These are phyloP conservation scores for Paecilomyces fulvus DNA, from an alignment of 2,329 filamentous ascomycete species.

Conservation along the genomic window DNA sequence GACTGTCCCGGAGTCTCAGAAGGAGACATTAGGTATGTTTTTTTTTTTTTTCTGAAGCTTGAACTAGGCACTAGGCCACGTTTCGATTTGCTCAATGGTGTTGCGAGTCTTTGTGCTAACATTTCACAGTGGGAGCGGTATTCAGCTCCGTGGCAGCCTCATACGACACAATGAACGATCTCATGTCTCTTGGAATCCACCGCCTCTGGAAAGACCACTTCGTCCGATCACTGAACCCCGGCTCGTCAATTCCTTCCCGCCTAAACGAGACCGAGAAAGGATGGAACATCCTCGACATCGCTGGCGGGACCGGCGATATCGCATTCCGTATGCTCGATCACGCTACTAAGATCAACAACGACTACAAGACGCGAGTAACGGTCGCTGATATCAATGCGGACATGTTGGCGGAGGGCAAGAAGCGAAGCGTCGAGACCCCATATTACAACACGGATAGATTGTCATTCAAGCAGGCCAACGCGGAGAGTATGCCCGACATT, in stretches of 20 bases:
- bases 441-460: slow-evolving; percentile 49
- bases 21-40: slow-evolving; percentile 54
- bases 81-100: neutral
- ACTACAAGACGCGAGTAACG: slow-evolving; percentile 72
- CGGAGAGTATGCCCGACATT: slow-evolving; percentile 62
- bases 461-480: slow-evolving; percentile 83
- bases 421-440: slow-evolving; percentile 59
- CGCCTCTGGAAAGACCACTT: slow-evolving; percentile 97
- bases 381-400: slow-evolving; percentile 93
- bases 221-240: slow-evolving; percentile 82
- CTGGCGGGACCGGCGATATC: slow-evolving; percentile 94
- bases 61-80: neutral
- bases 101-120: neutral
- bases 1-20: slow-evolving; percentile 72
- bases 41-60: neutral
- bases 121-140: slow-evolving; percentile 62
- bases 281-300: slow-evolving; percentile 84
- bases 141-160: slow-evolving; percentile 92
- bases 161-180: slow-evolving; percentile 98
- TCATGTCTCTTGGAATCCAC: slow-evolving; percentile 97
- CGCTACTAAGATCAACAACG: slow-evolving; percentile 69
- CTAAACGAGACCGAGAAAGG: slow-evolving; percentile 32
- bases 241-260: slow-evolving; percentile 41
- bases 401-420: slow-evolving; percentile 83
- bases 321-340: slow-evolving; percentile 94